These are phyloP conservation scores for Musa acuminata DNA, from an alignment of 176 grass and related monocot species.

Conservation along the genomic window DNA sequence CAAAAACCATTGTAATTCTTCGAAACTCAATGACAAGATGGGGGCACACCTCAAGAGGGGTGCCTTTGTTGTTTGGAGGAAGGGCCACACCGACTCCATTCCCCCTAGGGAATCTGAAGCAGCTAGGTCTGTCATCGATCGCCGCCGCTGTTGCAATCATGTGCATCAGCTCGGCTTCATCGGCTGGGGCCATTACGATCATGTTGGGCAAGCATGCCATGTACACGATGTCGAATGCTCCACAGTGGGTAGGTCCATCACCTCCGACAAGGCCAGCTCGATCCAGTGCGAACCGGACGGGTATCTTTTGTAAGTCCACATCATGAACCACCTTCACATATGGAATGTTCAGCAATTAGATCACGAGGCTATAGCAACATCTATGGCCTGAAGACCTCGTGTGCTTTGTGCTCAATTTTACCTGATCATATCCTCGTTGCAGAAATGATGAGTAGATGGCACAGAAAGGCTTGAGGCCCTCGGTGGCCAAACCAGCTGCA, in stretches of 20 bases:
- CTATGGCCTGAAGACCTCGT: not conserved
- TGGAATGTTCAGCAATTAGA: not conserved
- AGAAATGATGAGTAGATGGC: conserved; percentile 95
- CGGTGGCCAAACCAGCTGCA: conserved; percentile 65
- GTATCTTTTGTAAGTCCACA: conserved; percentile 79
- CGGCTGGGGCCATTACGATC: conserved; percentile 91
- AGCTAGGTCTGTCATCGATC: conserved; percentile 79
- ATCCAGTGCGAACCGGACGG: conserved; percentile 78
- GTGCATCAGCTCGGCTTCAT: conserved; percentile 88
- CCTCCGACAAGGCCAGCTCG: conserved; percentile 80
- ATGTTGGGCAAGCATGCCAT: conserved; percentile 97
- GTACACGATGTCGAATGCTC: conserved; percentile 85
- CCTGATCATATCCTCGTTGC: conserved; percentile 93
- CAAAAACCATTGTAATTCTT: not conserved
- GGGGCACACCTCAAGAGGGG: conserved; percentile 34
- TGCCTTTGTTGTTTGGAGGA: conserved; percentile 44
- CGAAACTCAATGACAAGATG: not conserved
- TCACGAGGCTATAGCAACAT: not conserved
- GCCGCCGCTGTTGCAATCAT: conserved; percentile 85
- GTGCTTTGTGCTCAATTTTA: not conserved
- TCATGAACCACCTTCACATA: conserved; percentile 65
- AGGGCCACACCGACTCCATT: conserved; percentile 62
- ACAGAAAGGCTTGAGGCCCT: conserved; percentile 93
- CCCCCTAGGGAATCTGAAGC: conserved; percentile 80
- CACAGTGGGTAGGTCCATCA: conserved; percentile 89